Base-by-base conservation (phyloP, 371 early-diverging fungal genomes). In the Saksenaea vasiformis region DNA sequence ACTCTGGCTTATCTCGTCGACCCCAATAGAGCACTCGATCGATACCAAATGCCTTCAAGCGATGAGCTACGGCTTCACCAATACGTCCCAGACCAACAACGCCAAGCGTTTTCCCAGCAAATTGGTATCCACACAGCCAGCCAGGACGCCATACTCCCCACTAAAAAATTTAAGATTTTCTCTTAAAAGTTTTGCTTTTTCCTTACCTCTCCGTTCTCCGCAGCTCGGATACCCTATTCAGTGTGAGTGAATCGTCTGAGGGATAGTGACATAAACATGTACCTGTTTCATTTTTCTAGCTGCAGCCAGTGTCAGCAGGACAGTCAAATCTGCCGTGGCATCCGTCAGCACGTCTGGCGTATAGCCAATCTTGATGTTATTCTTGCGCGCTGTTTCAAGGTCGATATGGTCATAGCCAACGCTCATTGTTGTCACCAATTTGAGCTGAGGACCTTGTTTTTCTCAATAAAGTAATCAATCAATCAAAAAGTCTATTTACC, bases 271-370 rank as follows among this genome's bases (percentile, higher is more conserved):
- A 22, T 24, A 56, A 54, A 54, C 0, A 35, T n/a, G 26, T 64
- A 83, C 88, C 64, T 87, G 86, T 47, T 87, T 86, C 64, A 93
- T 80, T 19, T 87, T 71, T 24, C 96, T 81, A 2, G 87, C 78
- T 0, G 91, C 90, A 24, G 89, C 85, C 54, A 95, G 73, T n/a
- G 89, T 83, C 56, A 95, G 72, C 15, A 89, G 74, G 5, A 91
- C 82, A 0, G 93, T 89, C 8, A 93, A 74, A 60, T 95, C 95
- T 5, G 96, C 96, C 1, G 91, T 90, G 0, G 95, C 94, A 65
- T 94, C 95, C 0, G 95, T 95, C 51, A 95, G 79, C 1, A 94
- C 94, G 58, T 90, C 92, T 1, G 96, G 94, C 0, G 96, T 95
- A 67, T 90, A 82, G 5, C 95, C 95, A n/a, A 95, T 68, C 17